phyloP scores from a whole-genome alignment of 192 early-diverging fungal genomes.

The Lunasporangiospora selenospora region DNA sequence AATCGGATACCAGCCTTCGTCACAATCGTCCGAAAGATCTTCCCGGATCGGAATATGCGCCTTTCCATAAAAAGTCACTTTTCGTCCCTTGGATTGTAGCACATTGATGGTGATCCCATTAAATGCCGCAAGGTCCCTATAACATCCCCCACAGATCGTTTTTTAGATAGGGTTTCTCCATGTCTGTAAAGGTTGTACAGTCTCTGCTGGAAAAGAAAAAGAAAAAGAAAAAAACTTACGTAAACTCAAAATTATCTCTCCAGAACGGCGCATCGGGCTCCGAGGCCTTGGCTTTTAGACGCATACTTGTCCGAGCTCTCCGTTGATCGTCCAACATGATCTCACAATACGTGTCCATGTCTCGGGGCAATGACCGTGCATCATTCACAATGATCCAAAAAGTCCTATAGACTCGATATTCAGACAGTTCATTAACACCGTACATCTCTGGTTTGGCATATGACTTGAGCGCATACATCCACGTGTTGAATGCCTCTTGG shows the following conservation, averaged over 20 bases:
- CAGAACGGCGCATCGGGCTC: slow-evolving; percentile 46
- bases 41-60: slow-evolving; percentile 26
- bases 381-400: slow-evolving; percentile 41
- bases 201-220: too few relatives aligned
- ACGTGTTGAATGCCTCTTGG: slow-evolving; percentile 27
- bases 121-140: slow-evolving; percentile 25
- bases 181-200: too few relatives aligned
- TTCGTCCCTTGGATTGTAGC: slow-evolving; percentile 31
- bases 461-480: slow-evolving; percentile 42
- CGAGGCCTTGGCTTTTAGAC: slow-evolving; percentile 20
- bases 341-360: slow-evolving; percentile 53
- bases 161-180: too few relatives aligned
- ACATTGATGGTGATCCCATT: slow-evolving; percentile 41
- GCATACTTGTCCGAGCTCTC: slow-evolving; percentile 45
- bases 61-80: slow-evolving; percentile 24
- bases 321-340: slow-evolving; percentile 53
- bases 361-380: slow-evolving; percentile 24
- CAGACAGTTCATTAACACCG: slow-evolving; percentile 21
- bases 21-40: slow-evolving; percentile 18
- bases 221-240: slow-evolving; percentile 20
- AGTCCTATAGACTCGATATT: slow-evolving; percentile 39
- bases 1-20: slow-evolving; percentile 45
- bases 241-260: slow-evolving; percentile 54
- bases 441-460: slow-evolving; percentile 46
- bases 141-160: too few relatives aligned